These are phyloP conservation scores for Hebeloma cylindrosporum DNA, from an alignment of 768 basidiomycete genomes.

Conservation along the genomic window DNA sequence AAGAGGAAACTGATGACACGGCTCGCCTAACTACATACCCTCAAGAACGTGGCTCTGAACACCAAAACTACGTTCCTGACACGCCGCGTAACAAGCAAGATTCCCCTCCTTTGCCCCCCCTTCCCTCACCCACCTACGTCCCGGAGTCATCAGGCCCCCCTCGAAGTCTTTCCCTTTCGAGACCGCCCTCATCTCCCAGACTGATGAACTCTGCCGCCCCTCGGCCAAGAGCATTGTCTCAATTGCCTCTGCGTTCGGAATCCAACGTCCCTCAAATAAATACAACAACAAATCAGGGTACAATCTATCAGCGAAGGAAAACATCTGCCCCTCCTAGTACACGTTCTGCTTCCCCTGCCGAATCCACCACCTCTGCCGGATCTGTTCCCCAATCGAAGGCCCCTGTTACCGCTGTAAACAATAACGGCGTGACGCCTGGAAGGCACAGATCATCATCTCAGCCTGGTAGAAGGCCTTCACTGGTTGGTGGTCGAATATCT, in stretches of 20 bases:
- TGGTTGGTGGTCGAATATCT: conserved; percentile 50
- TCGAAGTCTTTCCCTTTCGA: conserved; percentile 33
- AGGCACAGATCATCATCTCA: conserved; percentile 76
- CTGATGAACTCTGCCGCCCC: conserved; percentile 40
- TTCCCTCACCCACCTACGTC: conserved; percentile 47
- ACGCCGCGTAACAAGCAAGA: conserved; percentile 48
- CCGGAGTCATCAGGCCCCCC: conserved; percentile 31
- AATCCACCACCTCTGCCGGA: conserved; percentile 43
- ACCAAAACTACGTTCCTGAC: conserved; percentile 36
- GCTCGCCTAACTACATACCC: conserved; percentile 20
- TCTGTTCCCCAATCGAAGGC: conserved; percentile 37
- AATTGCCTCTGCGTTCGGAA: conserved; percentile 41
- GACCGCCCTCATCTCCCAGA: conserved; percentile 52
- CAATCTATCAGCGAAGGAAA: conserved; percentile 68
- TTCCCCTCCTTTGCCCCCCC: conserved; percentile 66
- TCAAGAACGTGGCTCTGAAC: conserved; percentile 20
- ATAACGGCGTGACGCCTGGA: conserved; percentile 42
- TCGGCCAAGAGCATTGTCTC: conserved; percentile 61
- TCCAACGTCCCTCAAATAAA: conserved; percentile 44
- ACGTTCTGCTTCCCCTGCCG: conserved; percentile 53
- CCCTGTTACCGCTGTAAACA: conserved; percentile 42
- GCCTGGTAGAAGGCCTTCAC: conserved; percentile 68
- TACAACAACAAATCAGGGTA: conserved; percentile 57
- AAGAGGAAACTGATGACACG: conserved; percentile 55
- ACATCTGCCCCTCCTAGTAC: conserved; percentile 59